Base-by-base conservation (phyloP, 1,284 basidiomycete species). In the Spongispora temasekensis region DNA sequence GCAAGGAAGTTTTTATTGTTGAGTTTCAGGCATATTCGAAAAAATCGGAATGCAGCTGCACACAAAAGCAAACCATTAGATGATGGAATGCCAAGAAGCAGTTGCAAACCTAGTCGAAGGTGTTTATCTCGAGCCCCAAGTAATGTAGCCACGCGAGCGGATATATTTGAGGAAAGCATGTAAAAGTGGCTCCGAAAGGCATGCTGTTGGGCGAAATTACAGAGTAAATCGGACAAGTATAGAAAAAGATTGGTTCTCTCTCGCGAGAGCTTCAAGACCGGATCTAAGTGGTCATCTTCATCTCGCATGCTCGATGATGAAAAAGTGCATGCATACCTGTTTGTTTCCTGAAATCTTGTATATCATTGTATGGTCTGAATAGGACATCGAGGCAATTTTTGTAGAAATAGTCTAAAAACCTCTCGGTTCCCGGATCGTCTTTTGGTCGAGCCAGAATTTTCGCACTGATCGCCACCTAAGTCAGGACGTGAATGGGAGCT, bases 391-490 rank as follows among this genome's bases (percentile, higher is more conserved):
- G 82, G 70, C 90, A 94, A 51, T 85, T 79, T 75, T 88, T 89
- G 80, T 98, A 99, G 75, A 98, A 95, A 76, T 93, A 94, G 34
- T 95, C 90, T 68, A 96, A 79, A 79, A 97, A 99, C 61, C 87
- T 86, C 73, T 97, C 93, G 19, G 88, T 88, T 57, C 89, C 83
- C n/a, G 90, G 88, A 67, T 96, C 90, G 71, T 96, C 92, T 75
- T 91, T 93, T 58, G 84, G 80, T 28, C 82, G 81, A 61, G 84
- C 78, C 57, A 83, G 76, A 21, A 83, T 69, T 69, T 84, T 84
- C 48, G 75, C 69, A 21, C 72, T 76, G 50, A 71, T 66, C 13
- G 62, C 65, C 12, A 62, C 67, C 72, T 73, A 35, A 21, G 21
- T 50, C 27, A 35, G 52, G 19, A 32, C 19, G 42, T 74, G 15